These are phyloP conservation scores for Fusarium veterinarium DNA, from an alignment of 2,329 filamentous ascomycete genomes.

Conservation along the genomic window DNA sequence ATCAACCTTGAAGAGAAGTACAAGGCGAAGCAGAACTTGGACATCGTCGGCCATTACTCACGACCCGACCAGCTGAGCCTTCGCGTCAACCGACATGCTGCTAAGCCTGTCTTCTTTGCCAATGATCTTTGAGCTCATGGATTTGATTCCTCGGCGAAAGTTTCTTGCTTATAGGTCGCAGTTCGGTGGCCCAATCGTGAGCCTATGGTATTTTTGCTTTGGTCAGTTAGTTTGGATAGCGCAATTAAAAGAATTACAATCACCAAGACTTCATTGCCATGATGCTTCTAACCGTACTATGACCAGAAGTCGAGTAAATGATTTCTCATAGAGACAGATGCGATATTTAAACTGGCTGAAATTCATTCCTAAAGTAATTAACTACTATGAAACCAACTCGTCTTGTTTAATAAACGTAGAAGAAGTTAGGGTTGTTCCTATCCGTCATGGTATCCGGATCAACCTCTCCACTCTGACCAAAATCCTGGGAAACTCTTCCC, in stretches of 20 bases:
- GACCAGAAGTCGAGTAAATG: not conserved
- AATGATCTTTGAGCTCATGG: not conserved
- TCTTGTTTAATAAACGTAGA: not conserved
- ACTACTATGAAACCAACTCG: not conserved
- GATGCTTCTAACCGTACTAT: rapidly evolving
- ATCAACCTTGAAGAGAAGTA: slow-evolving; percentile 46
- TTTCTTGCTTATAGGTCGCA: not conserved
- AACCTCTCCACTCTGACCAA: not conserved
- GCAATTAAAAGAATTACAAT: not conserved
- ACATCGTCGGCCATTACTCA: slow-evolving; percentile 49
- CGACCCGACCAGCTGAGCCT: slow-evolving; percentile 54
- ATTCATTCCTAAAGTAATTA: not conserved
- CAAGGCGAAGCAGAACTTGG: slow-evolving; percentile 49
- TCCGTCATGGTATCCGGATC: slow-evolving; percentile 2
- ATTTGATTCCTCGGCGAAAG: not conserved
- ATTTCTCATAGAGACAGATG: not conserved
- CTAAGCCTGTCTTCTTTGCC: slow-evolving; percentile 11
- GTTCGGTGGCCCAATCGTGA: not conserved
- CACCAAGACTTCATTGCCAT: rapidly evolving
- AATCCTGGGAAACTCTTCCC: not conserved
- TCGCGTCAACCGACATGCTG: slow-evolving; percentile 3
- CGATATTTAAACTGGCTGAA: rapidly evolving
- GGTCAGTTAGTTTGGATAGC: not conserved
- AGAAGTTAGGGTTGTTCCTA: slow-evolving; percentile 11
- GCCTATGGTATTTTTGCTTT: not conserved